phyloP scores from a whole-genome alignment of 1,284 basidiomycete species.

The Hortiboletus rubellus region DNA sequence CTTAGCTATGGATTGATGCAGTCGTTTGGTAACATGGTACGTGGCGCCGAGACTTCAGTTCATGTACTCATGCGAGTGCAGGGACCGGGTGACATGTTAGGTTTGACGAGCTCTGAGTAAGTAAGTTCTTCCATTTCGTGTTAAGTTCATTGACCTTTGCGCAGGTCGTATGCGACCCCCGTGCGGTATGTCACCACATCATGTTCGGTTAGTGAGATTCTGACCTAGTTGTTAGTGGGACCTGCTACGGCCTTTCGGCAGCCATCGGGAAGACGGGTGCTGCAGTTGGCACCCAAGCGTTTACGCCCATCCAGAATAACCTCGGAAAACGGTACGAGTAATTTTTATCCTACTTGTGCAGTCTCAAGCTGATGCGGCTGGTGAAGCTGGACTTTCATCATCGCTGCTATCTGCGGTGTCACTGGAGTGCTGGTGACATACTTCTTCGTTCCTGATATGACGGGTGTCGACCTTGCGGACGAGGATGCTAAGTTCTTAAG shows the following conservation, averaged over 20 bases:
- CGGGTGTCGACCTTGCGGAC: conserved; percentile 64
- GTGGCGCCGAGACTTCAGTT: conserved; percentile 6
- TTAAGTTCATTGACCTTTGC: conserved; percentile 1
- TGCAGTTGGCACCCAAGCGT: conserved; percentile 74
- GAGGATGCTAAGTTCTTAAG: conserved; percentile 64
- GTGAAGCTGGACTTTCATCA: conserved; percentile 67
- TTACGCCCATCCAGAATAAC: conserved; percentile 71
- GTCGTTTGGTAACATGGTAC: conserved; percentile 64
- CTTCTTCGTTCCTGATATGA: conserved; percentile 71
- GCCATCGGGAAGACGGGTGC: conserved; percentile 78
- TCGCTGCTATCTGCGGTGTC: conserved; percentile 67
- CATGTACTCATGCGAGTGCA: conserved; percentile 26
- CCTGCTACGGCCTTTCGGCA: conserved; percentile 70
- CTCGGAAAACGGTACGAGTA: conserved; percentile 56
- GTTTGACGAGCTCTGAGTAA: conserved; percentile 65
- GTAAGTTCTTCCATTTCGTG: conserved; percentile 27
- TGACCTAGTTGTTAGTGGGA: conserved; percentile 45
- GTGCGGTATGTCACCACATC: conserved; percentile 45
- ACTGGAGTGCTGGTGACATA: conserved; percentile 64
- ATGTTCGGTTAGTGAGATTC: not conserved
- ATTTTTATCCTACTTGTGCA: not conserved
- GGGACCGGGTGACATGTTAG: conserved; percentile 76
- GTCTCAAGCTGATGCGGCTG: conserved; percentile 11
- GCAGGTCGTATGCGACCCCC: conserved; percentile 64
- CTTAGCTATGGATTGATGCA: conserved; percentile 69